Evolutionary conservation across 78 protist species (phyloP), one percentile per base, ranked within the genome.

Genomic region (Bodo saltans): DNA sequence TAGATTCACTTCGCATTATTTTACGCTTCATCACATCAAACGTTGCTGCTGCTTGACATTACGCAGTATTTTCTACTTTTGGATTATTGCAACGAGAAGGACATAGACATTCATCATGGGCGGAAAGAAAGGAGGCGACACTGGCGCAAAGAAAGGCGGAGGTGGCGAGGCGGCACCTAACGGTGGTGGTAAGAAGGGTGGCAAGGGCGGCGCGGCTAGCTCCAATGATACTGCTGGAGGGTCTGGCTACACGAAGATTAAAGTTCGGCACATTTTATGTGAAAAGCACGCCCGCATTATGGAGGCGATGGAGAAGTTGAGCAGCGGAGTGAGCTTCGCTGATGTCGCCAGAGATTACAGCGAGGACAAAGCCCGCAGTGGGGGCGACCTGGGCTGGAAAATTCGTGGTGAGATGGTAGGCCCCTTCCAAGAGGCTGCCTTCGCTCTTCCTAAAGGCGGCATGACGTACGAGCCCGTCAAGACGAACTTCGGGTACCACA

Each of bases 381-480:
- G 84, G 34, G 89, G 89, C 28, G 67, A 67, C 38, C 52, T 87
- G n/a, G 89, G 89, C 17, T 87, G 85, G 88, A 34, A 70, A 25
- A 8, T 47, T n/a, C 34, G 81, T 30, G 72, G 70, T 30, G 42
- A 33, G 37, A 8, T 82, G 39, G 85, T 26, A 21, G 40, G 37
- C 35, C 69, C 71, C n/a, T 87, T 87, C 71, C 70, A 34, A 8
- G 38, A 42, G 4, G 74, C 68, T 3, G 89, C 86, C 11, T 83
- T 60, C 2, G 3, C 52, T 0, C 32, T 83, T 21, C 89, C 89
- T 3, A 47, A 41, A 28, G 83, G 86, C 37, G 47, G 29, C n/a
- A 1, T 30, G 17, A 67, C 78, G 32, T 27, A 70, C 38, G 74
- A 78, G 74, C 89, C 89, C 30, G 38, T 87, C 67, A 78, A 11